Conservation (phyloP, 495 filamentous ascomycete species). For the Hypoxylon cercidicola region DNA sequence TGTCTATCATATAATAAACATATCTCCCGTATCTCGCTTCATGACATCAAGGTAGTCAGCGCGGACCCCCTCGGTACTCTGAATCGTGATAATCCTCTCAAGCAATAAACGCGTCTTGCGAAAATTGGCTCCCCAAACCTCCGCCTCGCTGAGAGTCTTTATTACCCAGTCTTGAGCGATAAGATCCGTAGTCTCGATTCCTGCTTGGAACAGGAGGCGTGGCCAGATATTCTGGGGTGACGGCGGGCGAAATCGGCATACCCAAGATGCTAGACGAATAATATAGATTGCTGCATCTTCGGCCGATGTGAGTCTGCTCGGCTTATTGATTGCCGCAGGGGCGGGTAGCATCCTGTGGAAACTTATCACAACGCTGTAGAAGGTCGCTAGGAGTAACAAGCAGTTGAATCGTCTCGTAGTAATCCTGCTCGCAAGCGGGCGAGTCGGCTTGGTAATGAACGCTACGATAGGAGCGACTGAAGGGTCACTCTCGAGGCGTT, state of each 20-base stretch:
- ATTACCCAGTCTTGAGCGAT: slow-evolving; percentile 24
- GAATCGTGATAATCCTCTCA: slow-evolving; percentile 28
- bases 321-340: neutral
- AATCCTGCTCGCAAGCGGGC: slow-evolving; percentile 18
- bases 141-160: slow-evolving; percentile 21
- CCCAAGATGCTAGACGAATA: slow-evolving; percentile 27
- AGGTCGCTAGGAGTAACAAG: slow-evolving; percentile 28
- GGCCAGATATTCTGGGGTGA: slow-evolving; percentile 35
- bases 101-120: slow-evolving; percentile 26
- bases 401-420: slow-evolving; percentile 31
- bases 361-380: slow-evolving; percentile 29
- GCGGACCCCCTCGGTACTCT: slow-evolving; percentile 24
- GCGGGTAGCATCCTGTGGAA: slow-evolving; percentile 30
- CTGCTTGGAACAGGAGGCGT: slow-evolving; percentile 24
- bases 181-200: slow-evolving; percentile 32
- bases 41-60: slow-evolving; percentile 32
- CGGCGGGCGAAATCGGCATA: slow-evolving; percentile 18
- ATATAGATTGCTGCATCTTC: slow-evolving; percentile 25
- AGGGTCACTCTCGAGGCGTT: slow-evolving; percentile 19
- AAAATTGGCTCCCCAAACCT: slow-evolving; percentile 31
- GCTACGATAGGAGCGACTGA: slow-evolving; percentile 24
- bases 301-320: slow-evolving; percentile 6
- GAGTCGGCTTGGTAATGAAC: slow-evolving; percentile 18
- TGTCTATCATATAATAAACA: slow-evolving; percentile 32
- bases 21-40: slow-evolving; percentile 13